Base-by-base conservation (phyloP, 208 protist species). In the Strigomonas oncopelti region DNA sequence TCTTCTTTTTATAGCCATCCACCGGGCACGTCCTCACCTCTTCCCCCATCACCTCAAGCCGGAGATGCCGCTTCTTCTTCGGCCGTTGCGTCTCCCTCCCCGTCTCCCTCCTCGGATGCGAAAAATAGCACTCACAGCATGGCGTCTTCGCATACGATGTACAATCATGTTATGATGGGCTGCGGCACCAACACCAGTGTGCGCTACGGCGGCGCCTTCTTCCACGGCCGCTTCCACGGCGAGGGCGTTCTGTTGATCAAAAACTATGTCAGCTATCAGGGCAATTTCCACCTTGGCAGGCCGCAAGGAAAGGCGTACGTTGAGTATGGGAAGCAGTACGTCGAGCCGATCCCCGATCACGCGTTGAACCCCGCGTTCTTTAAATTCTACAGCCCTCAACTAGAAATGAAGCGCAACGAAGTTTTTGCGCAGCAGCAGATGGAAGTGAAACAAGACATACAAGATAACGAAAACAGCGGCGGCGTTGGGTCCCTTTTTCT, bases 131-230 rank as follows among this genome's bases (percentile, higher is more conserved):
- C n/a, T n/a, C n/a, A n/a, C n/a, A n/a, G n/a, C n/a, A n/a, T n/a
- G n/a, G n/a, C n/a, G n/a, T n/a, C n/a, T n/a, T n/a, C n/a, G n/a
- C n/a, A n/a, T n/a, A n/a, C n/a, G n/a, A n/a, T n/a, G n/a, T n/a
- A n/a, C n/a, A n/a, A 42, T 62, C 58, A 7, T 62, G 31, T 32
- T 48, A 38, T 51, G 45, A 48, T 46, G 58, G 48, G 32, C 16
- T 29, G 52, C 31, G 60, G 46, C 16, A 91, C 85, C 65, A 68
- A 61, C n/a, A 73, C 53, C 57, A 87, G 85, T n/a, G 86, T 88
- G 55, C 81, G 91, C 42, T 96, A 94, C 67, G 91, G 88, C 9
- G 91, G 91, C 0, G 52, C 60, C 27, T 93, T 84, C 85, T 59
- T 34, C 8, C 68, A 85, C 58, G 91, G 91, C 27, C 62, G 71